These are phyloP conservation scores for Sungouiella thailandica DNA, from an alignment of 805 yeast species.

Conservation along the genomic window DNA sequence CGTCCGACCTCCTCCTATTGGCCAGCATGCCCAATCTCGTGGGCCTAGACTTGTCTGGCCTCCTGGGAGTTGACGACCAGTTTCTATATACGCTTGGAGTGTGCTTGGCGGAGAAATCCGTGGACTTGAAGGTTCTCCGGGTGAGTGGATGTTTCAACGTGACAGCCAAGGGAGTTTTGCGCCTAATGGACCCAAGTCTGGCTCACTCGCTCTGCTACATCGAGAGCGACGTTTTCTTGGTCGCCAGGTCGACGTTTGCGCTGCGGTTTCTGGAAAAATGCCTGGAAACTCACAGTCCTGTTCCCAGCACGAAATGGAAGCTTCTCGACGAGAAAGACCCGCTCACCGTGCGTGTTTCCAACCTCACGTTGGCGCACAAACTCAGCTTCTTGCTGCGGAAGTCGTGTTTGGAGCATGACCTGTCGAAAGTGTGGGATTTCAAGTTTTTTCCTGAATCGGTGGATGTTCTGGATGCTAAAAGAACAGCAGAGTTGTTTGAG, in stretches of 20 bases:
- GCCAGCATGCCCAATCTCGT: conserved; percentile 23
- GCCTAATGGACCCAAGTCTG: conserved; percentile 3
- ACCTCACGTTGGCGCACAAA: conserved; percentile 23
- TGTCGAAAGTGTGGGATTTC: conserved; percentile 11
- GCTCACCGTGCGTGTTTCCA: conserved; percentile 9
- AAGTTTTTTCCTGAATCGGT: conserved; percentile 12
- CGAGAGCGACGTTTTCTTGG: conserved; percentile 11
- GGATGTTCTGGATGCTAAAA: conserved; percentile 1
- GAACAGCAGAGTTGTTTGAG: conserved; percentile 3
- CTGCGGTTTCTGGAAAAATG: conserved; percentile 2
- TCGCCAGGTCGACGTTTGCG: conserved; percentile 1
- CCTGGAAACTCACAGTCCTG: conserved; percentile 1
- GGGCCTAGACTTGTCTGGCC: conserved; percentile 29
- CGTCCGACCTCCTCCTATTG: conserved; percentile 21
- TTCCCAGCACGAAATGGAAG: conserved; percentile 24
- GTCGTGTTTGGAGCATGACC: neutral
- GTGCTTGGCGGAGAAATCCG: conserved; percentile 14
- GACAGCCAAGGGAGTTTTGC: conserved; percentile 7
- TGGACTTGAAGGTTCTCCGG: conserved; percentile 19
- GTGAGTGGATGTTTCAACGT: conserved; percentile 19
- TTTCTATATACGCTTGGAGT: conserved; percentile 21
- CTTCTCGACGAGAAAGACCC: conserved; percentile 8
- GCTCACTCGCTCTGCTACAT: conserved; percentile 7
- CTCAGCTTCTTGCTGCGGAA: conserved; percentile 14
- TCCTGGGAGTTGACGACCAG: conserved; percentile 25